Evolutionary conservation across 441 rosid species (phyloP).

Genomic region (Pelargonium australe): DNA sequence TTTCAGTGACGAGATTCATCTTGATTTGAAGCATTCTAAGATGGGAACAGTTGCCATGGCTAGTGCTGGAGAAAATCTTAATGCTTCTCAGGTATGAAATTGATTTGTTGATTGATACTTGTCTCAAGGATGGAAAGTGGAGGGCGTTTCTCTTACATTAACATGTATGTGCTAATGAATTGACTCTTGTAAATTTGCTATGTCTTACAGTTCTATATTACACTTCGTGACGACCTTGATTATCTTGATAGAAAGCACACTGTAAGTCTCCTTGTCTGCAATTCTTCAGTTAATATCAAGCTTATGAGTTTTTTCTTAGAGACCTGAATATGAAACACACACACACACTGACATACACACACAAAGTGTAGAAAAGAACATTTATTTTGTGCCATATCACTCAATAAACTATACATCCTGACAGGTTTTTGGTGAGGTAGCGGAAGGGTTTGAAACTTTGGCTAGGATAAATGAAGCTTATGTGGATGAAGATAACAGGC

Average conservation of each 20-base stretch:
- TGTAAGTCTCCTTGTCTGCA: conserved; percentile 37
- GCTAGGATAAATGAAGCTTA: conserved; percentile 84
- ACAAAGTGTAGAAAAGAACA: too few species aligned
- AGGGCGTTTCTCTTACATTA: not conserved
- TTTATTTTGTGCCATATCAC: not conserved
- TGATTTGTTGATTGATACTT: not conserved
- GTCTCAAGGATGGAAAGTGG: not conserved
- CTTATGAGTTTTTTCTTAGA: not conserved
- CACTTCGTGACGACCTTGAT: conserved; percentile 82
- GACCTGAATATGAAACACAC: not conserved
- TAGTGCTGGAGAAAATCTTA: conserved; percentile 90
- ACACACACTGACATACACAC: too few species aligned
- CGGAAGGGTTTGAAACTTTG: conserved; percentile 85
- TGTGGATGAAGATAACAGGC: conserved; percentile 75
- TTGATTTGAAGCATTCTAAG: conserved; percentile 78
- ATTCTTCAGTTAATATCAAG: not conserved
- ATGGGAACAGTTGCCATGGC: conserved; percentile 95
- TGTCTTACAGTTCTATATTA: conserved; percentile 71
- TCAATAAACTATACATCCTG: conserved; percentile 7
- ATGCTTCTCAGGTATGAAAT: conserved; percentile 82
- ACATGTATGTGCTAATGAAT: conserved; percentile 16
- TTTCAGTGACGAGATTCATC: conserved; percentile 80
- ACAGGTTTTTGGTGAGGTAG: conserved; percentile 93
- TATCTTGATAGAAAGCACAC: conserved; percentile 98
- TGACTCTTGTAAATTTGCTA: not conserved